These are phyloP conservation scores for Rosa multiflora DNA, from an alignment of 306 rosid genomes.

Conservation along the genomic window DNA sequence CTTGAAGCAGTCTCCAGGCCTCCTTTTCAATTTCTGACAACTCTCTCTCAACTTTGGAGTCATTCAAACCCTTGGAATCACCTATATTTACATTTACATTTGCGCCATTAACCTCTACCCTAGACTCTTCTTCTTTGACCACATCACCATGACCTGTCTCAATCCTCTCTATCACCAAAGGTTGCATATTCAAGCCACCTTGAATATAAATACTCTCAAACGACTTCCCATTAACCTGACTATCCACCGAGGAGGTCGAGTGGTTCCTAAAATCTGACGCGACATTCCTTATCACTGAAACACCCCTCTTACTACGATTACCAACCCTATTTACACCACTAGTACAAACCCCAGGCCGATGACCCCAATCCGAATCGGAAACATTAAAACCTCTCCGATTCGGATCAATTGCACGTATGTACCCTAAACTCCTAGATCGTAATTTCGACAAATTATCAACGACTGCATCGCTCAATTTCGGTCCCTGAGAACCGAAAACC, in stretches of 20 bases:
- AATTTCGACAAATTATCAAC: conserved; percentile 34
- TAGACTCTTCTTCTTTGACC: conserved; percentile 42
- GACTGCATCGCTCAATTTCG: conserved; percentile 33
- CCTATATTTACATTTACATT: conserved; percentile 40
- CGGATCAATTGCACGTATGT: conserved; percentile 34
- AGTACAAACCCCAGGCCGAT: conserved; percentile 37
- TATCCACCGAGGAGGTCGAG: conserved; percentile 70
- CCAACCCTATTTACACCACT: conserved; percentile 34
- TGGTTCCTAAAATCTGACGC: conserved; percentile 68
- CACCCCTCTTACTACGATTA: conserved; percentile 46
- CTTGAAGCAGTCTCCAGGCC: conserved; percentile 76
- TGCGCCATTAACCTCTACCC: conserved; percentile 27
- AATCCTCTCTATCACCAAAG: conserved; percentile 49
- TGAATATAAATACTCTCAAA: conserved; percentile 72
- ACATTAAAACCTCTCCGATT: conserved; percentile 54
- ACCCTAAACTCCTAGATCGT: conserved; percentile 28
- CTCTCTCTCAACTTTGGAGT: conserved; percentile 50
- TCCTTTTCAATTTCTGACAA: conserved; percentile 60
- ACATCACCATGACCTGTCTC: conserved; percentile 36
- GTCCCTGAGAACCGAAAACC: conserved; percentile 43
- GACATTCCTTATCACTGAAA: conserved; percentile 46
- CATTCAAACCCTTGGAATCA: conserved; percentile 44
- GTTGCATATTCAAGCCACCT: conserved; percentile 59
- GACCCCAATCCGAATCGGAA: conserved; percentile 48
- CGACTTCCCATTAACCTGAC: conserved; percentile 55